Percentiles rank a stretch among this genome's conserved stretches.
Conservation (phyloP, 2,329 filamentous ascomycete genomes). For the Fusarium tanahbumbuense region DNA sequence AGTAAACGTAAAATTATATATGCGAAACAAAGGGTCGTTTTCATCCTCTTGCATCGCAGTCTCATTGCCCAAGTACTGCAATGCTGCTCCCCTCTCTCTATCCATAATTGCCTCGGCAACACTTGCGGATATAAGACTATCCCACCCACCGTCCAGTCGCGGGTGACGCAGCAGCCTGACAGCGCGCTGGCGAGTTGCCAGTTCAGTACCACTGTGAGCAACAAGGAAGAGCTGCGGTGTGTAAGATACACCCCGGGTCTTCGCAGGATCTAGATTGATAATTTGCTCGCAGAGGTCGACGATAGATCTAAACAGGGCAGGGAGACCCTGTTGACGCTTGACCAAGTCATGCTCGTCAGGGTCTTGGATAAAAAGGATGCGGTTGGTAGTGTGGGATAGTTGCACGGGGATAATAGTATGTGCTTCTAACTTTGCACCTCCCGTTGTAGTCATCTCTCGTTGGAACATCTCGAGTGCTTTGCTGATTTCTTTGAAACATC, state of each 20-base stretch:
- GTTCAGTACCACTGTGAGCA: background rate
- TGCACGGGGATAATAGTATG: slow-evolving; percentile 5
- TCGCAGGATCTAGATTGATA: background rate
- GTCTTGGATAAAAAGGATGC: slow-evolving; percentile 13
- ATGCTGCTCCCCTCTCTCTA: slow-evolving; percentile 3
- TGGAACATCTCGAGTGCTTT: slow-evolving; percentile 2
- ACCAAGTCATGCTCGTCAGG: slow-evolving; percentile 6
- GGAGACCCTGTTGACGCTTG: background rate
- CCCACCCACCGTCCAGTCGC: slow-evolving; percentile 7
- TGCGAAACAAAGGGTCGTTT: slow-evolving; percentile 11
- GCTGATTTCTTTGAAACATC: slow-evolving; percentile 14
- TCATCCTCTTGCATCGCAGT: no score
- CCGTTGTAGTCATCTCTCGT: background rate
- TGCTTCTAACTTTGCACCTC: background rate
- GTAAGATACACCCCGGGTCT: background rate
- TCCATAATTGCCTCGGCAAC: slow-evolving; percentile 15
- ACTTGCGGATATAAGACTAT: slow-evolving; percentile 14
- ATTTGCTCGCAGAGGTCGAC: slow-evolving; percentile 4
- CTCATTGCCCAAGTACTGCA: background rate
- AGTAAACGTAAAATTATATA: slow-evolving; percentile 18
- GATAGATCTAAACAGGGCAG: background rate
- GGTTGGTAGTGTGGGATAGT: background rate
- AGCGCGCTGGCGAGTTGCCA: background rate
- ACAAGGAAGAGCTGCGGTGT: slow-evolving; percentile 2
- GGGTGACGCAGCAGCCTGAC: background rate